A percentile compares a stretch with the other conserved stretches of the same genome.
These are phyloP conservation scores for Botrytis sinoallii DNA, from an alignment of 2,329 filamentous ascomycete genomes.

Conservation along the genomic window DNA sequence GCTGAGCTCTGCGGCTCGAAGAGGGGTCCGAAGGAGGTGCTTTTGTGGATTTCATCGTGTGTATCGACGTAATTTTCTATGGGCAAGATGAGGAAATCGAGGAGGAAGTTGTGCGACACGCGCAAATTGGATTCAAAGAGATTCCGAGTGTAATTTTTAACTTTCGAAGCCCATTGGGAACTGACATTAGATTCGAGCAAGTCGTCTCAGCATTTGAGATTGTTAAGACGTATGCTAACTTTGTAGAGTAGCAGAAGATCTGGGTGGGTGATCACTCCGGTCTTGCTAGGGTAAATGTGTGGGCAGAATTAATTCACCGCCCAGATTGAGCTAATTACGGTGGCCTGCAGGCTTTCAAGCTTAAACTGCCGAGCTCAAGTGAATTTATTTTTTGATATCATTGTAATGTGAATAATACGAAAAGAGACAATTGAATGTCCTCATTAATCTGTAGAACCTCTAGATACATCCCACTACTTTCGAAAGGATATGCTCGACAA, in stretches of 20 bases:
- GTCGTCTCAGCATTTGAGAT: neutral
- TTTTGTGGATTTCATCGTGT: constrained; percentile 39
- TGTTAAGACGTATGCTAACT: constrained; percentile 14
- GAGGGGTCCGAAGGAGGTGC: constrained; percentile 31
- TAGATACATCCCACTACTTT: neutral
- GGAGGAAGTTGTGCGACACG: constrained; percentile 27
- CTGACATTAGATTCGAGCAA: constrained; percentile 16
- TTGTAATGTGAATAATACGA: neutral
- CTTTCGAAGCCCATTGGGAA: constrained; percentile 28
- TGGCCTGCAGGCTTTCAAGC: constrained; percentile 9
- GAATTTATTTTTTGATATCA: constrained; percentile 1
- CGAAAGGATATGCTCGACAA: neutral
- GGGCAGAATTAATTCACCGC: constrained; percentile 13
- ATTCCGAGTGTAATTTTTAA: constrained; percentile 20
- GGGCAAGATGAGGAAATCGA: constrained; percentile 21
- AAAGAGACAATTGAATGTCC: neutral
- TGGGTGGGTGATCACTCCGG: constrained; percentile 19
- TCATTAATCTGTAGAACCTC: neutral
- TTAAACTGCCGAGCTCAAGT: constrained; percentile 12
- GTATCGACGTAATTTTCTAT: constrained; percentile 24
- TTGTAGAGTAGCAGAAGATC: constrained; percentile 16
- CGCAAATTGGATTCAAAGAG: constrained; percentile 22
- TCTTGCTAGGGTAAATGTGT: constrained; percentile 16
- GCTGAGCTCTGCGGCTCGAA: constrained; percentile 59
- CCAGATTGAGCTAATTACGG: constrained; percentile 4